Percentiles rank a stretch among this genome's conserved stretches.
Evolutionary conservation across 768 basidiomycete species (phyloP).

Genomic region (Panus rudis): DNA sequence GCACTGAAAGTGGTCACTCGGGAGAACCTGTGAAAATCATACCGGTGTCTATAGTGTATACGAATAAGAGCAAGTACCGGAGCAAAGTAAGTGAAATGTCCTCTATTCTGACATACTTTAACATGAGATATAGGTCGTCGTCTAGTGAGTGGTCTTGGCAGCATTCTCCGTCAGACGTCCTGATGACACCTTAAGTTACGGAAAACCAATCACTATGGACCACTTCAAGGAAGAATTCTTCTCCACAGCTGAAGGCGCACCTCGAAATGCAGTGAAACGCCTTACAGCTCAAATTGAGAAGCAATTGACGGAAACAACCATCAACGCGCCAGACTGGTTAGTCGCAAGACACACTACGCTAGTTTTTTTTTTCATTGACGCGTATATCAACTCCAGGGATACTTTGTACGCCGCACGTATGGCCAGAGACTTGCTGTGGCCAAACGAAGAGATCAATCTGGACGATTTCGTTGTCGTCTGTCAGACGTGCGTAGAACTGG

Average conservation of each 20-base stretch:
- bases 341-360: conserved; percentile 20
- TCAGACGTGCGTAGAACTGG: conserved; percentile 69
- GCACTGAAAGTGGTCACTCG: conserved; percentile 36
- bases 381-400: conserved; percentile 50
- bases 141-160: conserved; percentile 45
- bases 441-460: conserved; percentile 68
- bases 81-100: conserved; percentile 56
- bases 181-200: conserved; percentile 54
- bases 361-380: no score
- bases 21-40: conserved; percentile 56
- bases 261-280: conserved; percentile 78
- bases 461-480: conserved; percentile 79
- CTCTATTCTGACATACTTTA: conserved; percentile 4
- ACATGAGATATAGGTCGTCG: conserved; percentile 44
- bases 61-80: conserved; percentile 92
- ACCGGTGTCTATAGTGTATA: conserved; percentile 88
- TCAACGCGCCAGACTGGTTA: conserved; percentile 95
- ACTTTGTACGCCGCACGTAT: conserved; percentile 85
- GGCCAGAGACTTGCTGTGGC: conserved; percentile 93
- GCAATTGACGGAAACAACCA: conserved; percentile 65
- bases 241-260: conserved; percentile 55
- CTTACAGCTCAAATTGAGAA: conserved; percentile 70
- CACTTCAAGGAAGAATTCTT: conserved; percentile 73
- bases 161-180: no score
- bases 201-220: conserved; percentile 70